Evolutionary conservation across 257 asterid genomes (phyloP).

Genomic region (Plantago ovata): DNA sequence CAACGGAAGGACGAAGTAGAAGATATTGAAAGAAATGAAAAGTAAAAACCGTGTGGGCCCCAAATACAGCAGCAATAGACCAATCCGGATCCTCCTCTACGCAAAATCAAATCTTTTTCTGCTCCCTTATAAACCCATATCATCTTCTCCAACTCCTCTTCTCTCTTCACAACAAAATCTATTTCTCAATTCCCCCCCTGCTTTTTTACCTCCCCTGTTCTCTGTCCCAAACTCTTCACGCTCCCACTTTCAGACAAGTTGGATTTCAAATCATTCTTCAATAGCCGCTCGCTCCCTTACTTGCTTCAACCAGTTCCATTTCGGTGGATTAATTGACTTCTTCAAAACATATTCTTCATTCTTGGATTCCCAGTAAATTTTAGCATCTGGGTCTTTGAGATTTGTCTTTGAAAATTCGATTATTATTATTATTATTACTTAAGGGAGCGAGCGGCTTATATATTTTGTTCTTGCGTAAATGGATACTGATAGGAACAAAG

Average conservation of each 20-base stretch:
- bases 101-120: slow-evolving; percentile 32
- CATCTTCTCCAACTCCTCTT: not conserved
- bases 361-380: slow-evolving; percentile 16
- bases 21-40: slow-evolving; percentile 11
- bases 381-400: slow-evolving; percentile 30
- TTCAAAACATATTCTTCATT: not conserved
- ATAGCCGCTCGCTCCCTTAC: slow-evolving; percentile 69
- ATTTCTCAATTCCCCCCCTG: too few species aligned
- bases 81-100: slow-evolving; percentile 38
- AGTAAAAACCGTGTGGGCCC: slow-evolving; percentile 65
- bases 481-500: slow-evolving; percentile 38
- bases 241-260: not conserved
- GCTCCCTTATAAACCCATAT: slow-evolving; percentile 33
- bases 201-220: slow-evolving; percentile 5
- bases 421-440: not conserved
- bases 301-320: not conserved
- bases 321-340: slow-evolving; percentile 23
- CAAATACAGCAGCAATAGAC: slow-evolving; percentile 21
- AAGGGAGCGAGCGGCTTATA: slow-evolving; percentile 61
- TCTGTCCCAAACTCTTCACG: slow-evolving; percentile 19
- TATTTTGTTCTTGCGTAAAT: slow-evolving; percentile 18
- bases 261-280: slow-evolving; percentile 6
- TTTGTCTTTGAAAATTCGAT: not conserved
- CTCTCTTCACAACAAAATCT: not conserved
- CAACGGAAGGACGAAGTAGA: slow-evolving; percentile 27